These are phyloP conservation scores for Euclidium syriacum DNA, from an alignment of 345 rosid genomes.

Conservation along the genomic window DNA sequence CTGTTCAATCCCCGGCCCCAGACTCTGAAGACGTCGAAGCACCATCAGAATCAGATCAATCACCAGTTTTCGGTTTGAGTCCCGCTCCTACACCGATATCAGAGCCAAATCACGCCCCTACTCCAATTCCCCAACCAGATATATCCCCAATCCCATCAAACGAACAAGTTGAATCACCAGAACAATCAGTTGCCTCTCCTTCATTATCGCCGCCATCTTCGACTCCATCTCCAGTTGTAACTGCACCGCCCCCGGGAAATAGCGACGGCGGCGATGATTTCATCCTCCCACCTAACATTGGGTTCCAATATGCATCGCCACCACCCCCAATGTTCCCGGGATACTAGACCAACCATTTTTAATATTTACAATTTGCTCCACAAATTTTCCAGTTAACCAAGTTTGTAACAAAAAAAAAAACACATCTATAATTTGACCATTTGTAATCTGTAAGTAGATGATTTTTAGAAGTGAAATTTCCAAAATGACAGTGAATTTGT, in stretches of 20 bases:
- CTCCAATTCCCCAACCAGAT: constrained; percentile 19
- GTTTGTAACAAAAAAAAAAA: background rate
- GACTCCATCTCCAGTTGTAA: constrained; percentile 10
- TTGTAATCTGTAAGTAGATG: constrained; percentile 23
- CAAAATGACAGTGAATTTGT: background rate
- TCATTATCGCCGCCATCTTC: constrained; percentile 21
- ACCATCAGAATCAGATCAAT: constrained; percentile 15
- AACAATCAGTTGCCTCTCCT: constrained; percentile 16
- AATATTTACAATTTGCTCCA: constrained; percentile 8
- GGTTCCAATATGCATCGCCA: constrained; percentile 69
- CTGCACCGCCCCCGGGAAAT: constrained; percentile 28
- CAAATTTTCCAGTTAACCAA: background rate
- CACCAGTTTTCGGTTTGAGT: background rate
- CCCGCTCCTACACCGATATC: constrained; percentile 11
- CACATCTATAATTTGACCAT: constrained; percentile 8
- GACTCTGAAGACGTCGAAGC: constrained; percentile 21
- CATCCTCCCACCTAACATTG: constrained; percentile 61
- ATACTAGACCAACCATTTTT: constrained; percentile 39
- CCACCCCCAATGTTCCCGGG: constrained; percentile 87
- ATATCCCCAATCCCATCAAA: constrained; percentile 23
- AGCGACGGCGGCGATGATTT: constrained; percentile 19
- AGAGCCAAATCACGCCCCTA: background rate
- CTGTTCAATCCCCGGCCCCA: constrained; percentile 27
- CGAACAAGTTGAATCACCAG: constrained; percentile 15
- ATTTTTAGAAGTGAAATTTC: constrained; percentile 5